Evolutionary conservation across 2,329 filamentous ascomycete genomes (phyloP).

Genomic region (Talaromyces verruculosus): DNA sequence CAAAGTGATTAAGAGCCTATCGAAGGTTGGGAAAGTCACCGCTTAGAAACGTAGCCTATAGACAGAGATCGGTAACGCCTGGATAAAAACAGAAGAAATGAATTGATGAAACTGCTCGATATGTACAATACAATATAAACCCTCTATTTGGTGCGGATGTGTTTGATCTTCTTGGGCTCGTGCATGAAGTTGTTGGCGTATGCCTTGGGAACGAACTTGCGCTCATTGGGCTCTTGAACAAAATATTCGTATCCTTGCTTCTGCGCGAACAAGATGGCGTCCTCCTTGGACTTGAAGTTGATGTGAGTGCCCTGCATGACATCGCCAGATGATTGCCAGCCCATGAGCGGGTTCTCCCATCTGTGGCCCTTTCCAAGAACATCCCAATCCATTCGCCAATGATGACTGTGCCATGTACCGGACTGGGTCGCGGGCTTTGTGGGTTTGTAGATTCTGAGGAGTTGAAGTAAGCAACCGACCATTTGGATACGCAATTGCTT

Average conservation of each 20-base stretch:
- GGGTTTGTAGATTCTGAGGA: slow-evolving; percentile 79
- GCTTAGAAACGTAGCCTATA: not conserved
- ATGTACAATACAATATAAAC: slow-evolving; percentile 24
- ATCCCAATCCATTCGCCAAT: slow-evolving; percentile 99
- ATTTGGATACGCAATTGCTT: not conserved
- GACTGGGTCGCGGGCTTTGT: slow-evolving; percentile 96
- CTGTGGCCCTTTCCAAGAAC: slow-evolving; percentile 86
- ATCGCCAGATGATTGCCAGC: slow-evolving; percentile 95
- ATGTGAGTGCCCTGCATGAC: slow-evolving; percentile 91
- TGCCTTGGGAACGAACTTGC: slow-evolving; percentile 83
- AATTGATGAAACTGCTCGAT: slow-evolving; percentile 9
- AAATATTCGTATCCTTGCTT: slow-evolving; percentile 99
- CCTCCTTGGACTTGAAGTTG: slow-evolving; percentile 89
- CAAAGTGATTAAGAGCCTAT: not conserved
- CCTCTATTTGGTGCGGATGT: slow-evolving; percentile 73
- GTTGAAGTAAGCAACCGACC: not conserved
- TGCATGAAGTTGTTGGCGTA: slow-evolving; percentile 97
- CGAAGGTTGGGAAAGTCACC: not conserved
- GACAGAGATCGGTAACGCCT: not conserved
- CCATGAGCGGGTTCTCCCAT: slow-evolving; percentile 98
- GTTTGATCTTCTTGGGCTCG: slow-evolving; percentile 81
- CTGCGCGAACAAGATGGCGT: slow-evolving; percentile 90
- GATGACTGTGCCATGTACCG: slow-evolving; percentile 76
- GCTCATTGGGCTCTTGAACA: slow-evolving; percentile 91
- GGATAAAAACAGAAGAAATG: not conserved